Evolutionary conservation across 2,329 filamentous ascomycete species (phyloP).

Genomic region (Zalaria sp.): DNA sequence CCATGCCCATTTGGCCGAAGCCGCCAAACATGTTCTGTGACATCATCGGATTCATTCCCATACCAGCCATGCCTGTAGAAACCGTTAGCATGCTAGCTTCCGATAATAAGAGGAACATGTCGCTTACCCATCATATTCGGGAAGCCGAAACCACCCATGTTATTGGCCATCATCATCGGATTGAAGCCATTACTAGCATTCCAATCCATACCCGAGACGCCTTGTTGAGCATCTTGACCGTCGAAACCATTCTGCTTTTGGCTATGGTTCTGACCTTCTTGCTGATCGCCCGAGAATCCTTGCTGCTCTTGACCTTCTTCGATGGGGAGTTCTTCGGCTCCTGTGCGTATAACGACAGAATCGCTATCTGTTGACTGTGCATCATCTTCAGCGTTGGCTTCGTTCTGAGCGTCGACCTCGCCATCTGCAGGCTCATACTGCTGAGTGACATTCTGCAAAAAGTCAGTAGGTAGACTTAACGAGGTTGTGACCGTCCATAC

Average conservation of each 20-base stretch:
- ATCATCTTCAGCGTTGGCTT: no score
- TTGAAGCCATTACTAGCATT: conserved; percentile 45
- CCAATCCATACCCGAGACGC: conserved; percentile 45
- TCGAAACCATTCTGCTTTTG: conserved; percentile 21
- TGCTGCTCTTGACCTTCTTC: not conserved
- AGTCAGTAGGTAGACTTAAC: no score
- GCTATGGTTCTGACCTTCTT: conserved; percentile 1
- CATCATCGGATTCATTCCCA: conserved; percentile 66
- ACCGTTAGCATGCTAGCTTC: not conserved
- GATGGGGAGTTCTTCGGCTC: not conserved
- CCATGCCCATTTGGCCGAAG: conserved; percentile 66
- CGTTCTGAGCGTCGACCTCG: no score
- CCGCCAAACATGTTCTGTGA: conserved; percentile 59
- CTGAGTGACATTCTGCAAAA: no score
- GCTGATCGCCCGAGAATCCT: not conserved
- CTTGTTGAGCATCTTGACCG: conserved; percentile 27
- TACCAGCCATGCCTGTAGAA: conserved; percentile 56
- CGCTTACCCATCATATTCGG: conserved; percentile 81
- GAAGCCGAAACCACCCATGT: conserved; percentile 53
- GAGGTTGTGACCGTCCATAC: no score
- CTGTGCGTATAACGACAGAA: no score
- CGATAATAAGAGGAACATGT: not conserved
- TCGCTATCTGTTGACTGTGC: no score
- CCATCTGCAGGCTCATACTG: no score
- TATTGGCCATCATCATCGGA: conserved; percentile 56